A percentile compares a stretch with the other conserved stretches of the same genome.
phyloP scores from a whole-genome alignment of 805 yeast species.

The Jamesozyma spencerorum region DNA sequence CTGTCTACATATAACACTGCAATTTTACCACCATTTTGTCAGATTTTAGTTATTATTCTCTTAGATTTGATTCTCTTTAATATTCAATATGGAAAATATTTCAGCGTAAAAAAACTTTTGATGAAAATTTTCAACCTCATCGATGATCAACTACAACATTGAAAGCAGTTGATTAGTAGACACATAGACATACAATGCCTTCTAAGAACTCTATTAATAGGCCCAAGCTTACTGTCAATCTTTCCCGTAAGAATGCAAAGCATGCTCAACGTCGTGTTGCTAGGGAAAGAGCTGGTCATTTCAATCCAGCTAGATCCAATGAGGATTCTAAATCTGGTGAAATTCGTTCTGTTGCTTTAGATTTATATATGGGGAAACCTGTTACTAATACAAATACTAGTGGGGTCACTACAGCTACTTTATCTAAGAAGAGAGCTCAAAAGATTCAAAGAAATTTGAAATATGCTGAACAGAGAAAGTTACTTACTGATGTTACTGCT shows the following conservation, averaged over 20 bases:
- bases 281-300: constrained; percentile 36
- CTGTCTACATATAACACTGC: too few relatives aligned
- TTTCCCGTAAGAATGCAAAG: constrained; percentile 41
- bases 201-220: constrained; percentile 74
- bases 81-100: too few relatives aligned
- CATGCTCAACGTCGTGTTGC: constrained; percentile 49
- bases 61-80: too few relatives aligned
- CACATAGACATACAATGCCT: too few relatives aligned
- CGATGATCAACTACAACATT: too few relatives aligned
- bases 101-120: too few relatives aligned
- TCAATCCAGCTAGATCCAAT: constrained; percentile 41
- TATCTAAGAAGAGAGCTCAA: constrained; percentile 69
- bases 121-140: too few relatives aligned
- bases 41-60: too few relatives aligned
- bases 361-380: constrained; percentile 28
- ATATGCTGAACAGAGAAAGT: constrained; percentile 53
- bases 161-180: too few relatives aligned
- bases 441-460: constrained; percentile 73
- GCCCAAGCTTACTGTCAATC: constrained; percentile 52
- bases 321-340: constrained; percentile 34
- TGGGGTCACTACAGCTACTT: constrained; percentile 43
- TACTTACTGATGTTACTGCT: constrained; percentile 41
- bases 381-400: constrained; percentile 8
- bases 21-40: too few relatives aligned
- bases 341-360: constrained; percentile 35